A percentile compares a stretch with the other conserved stretches of the same genome.
Conservation (phyloP, 2,329 filamentous ascomycete genomes). For the Plectosphaerella sp. region DNA sequence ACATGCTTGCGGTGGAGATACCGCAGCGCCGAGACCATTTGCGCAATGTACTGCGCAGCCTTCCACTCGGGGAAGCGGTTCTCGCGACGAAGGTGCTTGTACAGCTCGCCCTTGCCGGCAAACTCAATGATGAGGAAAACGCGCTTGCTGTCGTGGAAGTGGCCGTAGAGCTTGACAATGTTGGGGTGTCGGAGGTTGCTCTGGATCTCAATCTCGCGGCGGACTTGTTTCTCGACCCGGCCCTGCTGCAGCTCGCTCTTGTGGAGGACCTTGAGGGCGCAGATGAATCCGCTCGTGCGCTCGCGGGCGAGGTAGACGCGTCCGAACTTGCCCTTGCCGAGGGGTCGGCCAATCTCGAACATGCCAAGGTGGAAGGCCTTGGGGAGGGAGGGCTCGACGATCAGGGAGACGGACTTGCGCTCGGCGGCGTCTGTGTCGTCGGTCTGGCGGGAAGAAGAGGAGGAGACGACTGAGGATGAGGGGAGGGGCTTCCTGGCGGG, state of each 20-base stretch:
- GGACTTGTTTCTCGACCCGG: constrained; percentile 77
- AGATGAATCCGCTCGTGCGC: constrained; percentile 74
- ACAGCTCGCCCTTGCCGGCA: constrained; percentile 79
- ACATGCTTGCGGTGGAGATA: constrained; percentile 97
- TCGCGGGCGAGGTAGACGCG: constrained; percentile 82
- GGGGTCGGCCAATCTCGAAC: constrained; percentile 86
- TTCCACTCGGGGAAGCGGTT: constrained; percentile 81
- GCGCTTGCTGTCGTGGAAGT: constrained; percentile 85
- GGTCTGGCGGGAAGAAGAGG: constrained; percentile 30
- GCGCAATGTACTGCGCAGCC: constrained; percentile 80
- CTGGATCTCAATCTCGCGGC: constrained; percentile 86
- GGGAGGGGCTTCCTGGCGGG: constrained; percentile 47
- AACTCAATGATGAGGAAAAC: constrained; percentile 87
- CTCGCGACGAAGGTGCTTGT: constrained; percentile 79
- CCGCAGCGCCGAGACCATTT: constrained; percentile 84
- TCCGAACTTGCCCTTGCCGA: constrained; percentile 85
- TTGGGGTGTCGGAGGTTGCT: constrained; percentile 83
- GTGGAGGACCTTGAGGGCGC: constrained; percentile 81
- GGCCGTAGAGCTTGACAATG: constrained; percentile 76
- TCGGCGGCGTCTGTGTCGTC: constrained; percentile 48
- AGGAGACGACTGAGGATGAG: constrained; percentile 21
- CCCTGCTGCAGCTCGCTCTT: constrained; percentile 78
- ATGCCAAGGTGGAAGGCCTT: constrained; percentile 82
- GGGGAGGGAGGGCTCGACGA: constrained; percentile 51
- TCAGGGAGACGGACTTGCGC: constrained; percentile 45